These are phyloP conservation scores for Saccharomycopsis hybrid DNA, from an alignment of 1,139 yeast species.

Conservation along the genomic window DNA sequence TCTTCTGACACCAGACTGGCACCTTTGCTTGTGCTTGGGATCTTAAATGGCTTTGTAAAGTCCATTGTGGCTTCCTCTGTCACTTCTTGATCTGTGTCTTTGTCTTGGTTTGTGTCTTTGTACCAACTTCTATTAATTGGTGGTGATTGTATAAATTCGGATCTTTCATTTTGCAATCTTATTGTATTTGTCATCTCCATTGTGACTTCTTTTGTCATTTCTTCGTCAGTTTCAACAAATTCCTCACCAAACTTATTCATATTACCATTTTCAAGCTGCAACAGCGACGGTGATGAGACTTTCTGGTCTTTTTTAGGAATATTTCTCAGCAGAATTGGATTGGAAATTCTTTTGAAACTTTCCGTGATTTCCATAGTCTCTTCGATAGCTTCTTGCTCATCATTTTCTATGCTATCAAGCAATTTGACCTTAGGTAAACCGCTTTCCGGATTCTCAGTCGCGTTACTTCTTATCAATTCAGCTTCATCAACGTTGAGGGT, in stretches of 20 bases:
- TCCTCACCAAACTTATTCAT: constrained; percentile 23
- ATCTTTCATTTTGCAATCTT: neutral
- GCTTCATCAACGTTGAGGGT: neutral
- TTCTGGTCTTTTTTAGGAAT: neutral
- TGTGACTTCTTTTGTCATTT: constrained; percentile 22
- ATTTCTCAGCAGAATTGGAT: neutral
- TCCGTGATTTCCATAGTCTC: constrained; percentile 16
- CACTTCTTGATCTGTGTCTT: neutral
- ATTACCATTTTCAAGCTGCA: neutral
- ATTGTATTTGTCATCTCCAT: constrained; percentile 8
- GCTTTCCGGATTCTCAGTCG: neutral
- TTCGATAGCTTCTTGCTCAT: constrained; percentile 6
- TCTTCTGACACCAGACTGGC: neutral
- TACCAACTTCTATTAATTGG: no score
- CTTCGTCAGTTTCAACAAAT: constrained; percentile 20
- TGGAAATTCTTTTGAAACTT: constrained; percentile 3
- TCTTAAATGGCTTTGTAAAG: constrained; percentile 6
- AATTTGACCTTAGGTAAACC: constrained; percentile 12
- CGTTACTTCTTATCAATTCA: neutral
- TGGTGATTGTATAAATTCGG: no score
- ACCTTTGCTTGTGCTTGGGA: neutral
- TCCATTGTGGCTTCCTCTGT: constrained; percentile 8
- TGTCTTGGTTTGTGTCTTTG: neutral
- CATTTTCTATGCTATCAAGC: constrained; percentile 2
- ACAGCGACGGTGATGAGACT: neutral